Evolutionary conservation across 2,329 filamentous ascomycete species (phyloP), one percentile per base, ranked within the genome.

Genomic region (Fusarium piperis): DNA sequence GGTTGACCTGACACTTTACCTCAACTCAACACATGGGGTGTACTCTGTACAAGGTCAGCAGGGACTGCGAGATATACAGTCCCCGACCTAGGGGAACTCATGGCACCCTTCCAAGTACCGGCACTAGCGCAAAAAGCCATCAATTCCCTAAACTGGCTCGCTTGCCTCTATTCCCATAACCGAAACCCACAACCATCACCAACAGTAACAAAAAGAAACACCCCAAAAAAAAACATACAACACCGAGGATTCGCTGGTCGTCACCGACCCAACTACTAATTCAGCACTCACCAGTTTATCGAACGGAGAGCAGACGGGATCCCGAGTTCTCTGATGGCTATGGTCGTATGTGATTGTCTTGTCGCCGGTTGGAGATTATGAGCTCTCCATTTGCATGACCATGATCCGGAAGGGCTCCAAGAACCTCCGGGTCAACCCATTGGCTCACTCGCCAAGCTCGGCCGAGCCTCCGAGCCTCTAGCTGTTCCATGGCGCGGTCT

Each of bases 201-300:
- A 63, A 38, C 23, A 28, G 6, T 15, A 48, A 16, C 26, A 59
- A 51, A 59, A 56, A 59, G 35, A 35, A n/a, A 41, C 38, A 15
- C 11, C 44, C n/a, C 23, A 18, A 23, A 56, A 60, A 62, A 62
- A 63, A 48, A 68, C 67, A 70, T 70, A 72, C 69, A 62, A 64
- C 66, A 71, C 66, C 59, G 44, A 64, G 63, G 58, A 65, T 70
- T 70, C 67, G 60, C 67, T 67, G 59, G 64, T 67, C 64, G 67
- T 72, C 65, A 58, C 63, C 67, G 64, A 61, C 67, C 65, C 64
- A 64, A 65, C 68, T 71, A 67, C 65, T 71, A 68, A 55, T 65
- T 65, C 62, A 51, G 63, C 66, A 61, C 68, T 73, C 57, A 51
- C 44, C 57, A 62, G 64, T 32, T 72, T 70, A 65, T 68, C 68